Conservation (phyloP, 495 filamentous ascomycete species). For the Aspergillus diversus region DNA sequence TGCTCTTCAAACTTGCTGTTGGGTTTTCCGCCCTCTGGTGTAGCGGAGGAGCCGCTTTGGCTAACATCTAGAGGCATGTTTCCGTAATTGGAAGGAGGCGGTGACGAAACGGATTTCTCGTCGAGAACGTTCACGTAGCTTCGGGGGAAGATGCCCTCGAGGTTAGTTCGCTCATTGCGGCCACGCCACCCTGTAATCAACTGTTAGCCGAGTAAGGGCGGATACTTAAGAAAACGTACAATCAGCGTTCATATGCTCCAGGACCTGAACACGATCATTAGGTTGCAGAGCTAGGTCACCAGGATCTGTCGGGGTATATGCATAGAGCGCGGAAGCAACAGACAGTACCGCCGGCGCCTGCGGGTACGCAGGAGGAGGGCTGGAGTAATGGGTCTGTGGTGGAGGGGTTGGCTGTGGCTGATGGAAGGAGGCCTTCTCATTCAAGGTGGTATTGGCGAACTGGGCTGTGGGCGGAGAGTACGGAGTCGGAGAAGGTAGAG, state of each 20-base stretch:
- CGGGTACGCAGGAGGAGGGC: slow-evolving; percentile 57
- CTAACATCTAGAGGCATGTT: slow-evolving; percentile 58
- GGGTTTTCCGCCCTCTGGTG: slow-evolving; percentile 32
- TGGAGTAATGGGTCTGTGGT: slow-evolving; percentile 47
- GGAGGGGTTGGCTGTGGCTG: slow-evolving; percentile 27
- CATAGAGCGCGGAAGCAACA: slow-evolving; percentile 80
- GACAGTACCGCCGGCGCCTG: slow-evolving; percentile 62
- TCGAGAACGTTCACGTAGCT: slow-evolving; percentile 75
- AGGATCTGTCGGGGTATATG: slow-evolving; percentile 74
- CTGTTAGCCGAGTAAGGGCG: slow-evolving; percentile 25
- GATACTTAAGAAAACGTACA: slow-evolving; percentile 56
- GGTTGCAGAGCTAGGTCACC: slow-evolving; percentile 77
- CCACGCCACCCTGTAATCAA: slow-evolving; percentile 71
- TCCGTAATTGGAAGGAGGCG: slow-evolving; percentile 50
- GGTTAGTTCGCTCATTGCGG: slow-evolving; percentile 73
- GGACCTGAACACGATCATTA: slow-evolving; percentile 76
- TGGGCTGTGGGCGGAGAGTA: slow-evolving; percentile 51
- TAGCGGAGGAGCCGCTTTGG: slow-evolving; percentile 41
- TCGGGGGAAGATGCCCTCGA: slow-evolving; percentile 88
- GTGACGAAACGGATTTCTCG: slow-evolving; percentile 39
- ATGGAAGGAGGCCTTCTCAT: slow-evolving; percentile 56
- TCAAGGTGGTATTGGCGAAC: slow-evolving; percentile 49
- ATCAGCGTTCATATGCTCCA: slow-evolving; percentile 91
- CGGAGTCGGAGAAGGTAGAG: slow-evolving; percentile 39
- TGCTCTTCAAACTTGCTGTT: slow-evolving; percentile 53